Evolutionary conservation across 352 stramenopile species (phyloP).

Genomic region (Phytopythium aichiense): DNA sequence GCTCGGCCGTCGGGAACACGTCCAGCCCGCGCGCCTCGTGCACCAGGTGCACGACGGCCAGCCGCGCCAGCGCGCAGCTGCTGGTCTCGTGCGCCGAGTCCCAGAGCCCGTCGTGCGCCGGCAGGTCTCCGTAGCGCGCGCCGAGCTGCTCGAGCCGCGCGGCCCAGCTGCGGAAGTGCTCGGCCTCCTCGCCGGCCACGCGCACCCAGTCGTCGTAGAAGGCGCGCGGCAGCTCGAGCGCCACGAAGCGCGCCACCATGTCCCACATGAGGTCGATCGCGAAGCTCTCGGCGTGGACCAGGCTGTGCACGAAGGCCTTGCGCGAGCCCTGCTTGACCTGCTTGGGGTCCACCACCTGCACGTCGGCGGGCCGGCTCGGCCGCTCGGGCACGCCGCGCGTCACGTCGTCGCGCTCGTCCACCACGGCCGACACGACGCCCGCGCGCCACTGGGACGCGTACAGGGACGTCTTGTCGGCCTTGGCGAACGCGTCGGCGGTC

Average conservation of each 20-base stretch:
- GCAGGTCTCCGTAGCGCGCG: slow-evolving; percentile 45
- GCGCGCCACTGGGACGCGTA: slow-evolving; percentile 33
- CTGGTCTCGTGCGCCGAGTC: slow-evolving; percentile 45
- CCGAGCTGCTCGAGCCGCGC: slow-evolving; percentile 38
- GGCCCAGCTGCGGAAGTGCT: slow-evolving; percentile 51
- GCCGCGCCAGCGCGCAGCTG: slow-evolving; percentile 26
- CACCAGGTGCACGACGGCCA: slow-evolving; percentile 54
- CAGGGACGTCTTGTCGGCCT: slow-evolving; percentile 33
- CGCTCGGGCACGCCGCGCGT: slow-evolving; percentile 30
- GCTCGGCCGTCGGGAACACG: slow-evolving; percentile 43
- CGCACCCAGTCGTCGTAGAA: slow-evolving; percentile 67
- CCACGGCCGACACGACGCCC: slow-evolving; percentile 20
- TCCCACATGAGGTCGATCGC: slow-evolving; percentile 71
- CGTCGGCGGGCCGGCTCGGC: slow-evolving; percentile 36
- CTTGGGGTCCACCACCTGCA: slow-evolving; percentile 34
- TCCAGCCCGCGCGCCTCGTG: slow-evolving; percentile 57
- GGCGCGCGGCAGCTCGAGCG: slow-evolving; percentile 30
- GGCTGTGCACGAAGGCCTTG: slow-evolving; percentile 48
- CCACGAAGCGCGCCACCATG: slow-evolving; percentile 48
- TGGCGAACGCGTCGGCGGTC: slow-evolving; percentile 27
- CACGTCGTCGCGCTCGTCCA: slow-evolving; percentile 29
- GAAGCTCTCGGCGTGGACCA: slow-evolving; percentile 54
- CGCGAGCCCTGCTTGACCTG: slow-evolving; percentile 47
- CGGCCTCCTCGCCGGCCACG: slow-evolving; percentile 42
- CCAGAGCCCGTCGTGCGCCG: slow-evolving; percentile 48